These are phyloP conservation scores for Phytophthora pini DNA, from an alignment of 352 stramenopile species.

Conservation along the genomic window DNA sequence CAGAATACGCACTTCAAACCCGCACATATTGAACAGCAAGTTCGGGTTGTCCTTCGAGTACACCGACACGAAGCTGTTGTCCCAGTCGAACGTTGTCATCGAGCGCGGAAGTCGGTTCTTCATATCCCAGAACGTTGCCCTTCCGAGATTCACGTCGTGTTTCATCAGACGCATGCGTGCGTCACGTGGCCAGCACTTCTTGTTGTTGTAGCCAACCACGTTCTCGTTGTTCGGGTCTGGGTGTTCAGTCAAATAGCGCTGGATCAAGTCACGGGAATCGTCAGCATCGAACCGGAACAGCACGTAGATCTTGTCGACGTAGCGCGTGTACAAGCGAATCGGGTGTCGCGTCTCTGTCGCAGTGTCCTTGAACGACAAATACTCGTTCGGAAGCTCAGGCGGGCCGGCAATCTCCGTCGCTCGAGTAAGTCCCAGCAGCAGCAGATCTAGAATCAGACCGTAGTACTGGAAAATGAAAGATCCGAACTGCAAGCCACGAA, in stretches of 20 bases:
- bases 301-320: constrained; percentile 99
- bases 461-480: constrained; percentile 99
- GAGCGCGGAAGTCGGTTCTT: constrained; percentile 99
- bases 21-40: constrained; percentile 99
- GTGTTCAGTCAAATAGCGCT: constrained; percentile 99
- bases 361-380: constrained; percentile 98
- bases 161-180: constrained; percentile 99
- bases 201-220: constrained; percentile 99
- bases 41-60: constrained; percentile 99
- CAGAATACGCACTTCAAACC: constrained; percentile 98
- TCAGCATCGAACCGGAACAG: constrained; percentile 99
- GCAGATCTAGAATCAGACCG: constrained; percentile 98
- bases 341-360: constrained; percentile 97
- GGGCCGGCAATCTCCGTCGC: constrained; percentile 98
- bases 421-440: constrained; percentile 97
- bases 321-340: constrained; percentile 99
- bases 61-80: constrained; percentile 99
- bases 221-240: constrained; percentile 99
- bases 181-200: constrained; percentile 99
- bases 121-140: constrained; percentile 99
- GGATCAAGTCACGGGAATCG: constrained; percentile 99
- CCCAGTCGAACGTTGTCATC: constrained; percentile 99
- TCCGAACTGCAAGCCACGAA: constrained; percentile 98
- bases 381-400: constrained; percentile 98
- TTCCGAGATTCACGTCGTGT: constrained; percentile 99